These are phyloP conservation scores for Trichoderma asperellum DNA, from an alignment of 2,329 filamentous ascomycete species.

Conservation along the genomic window DNA sequence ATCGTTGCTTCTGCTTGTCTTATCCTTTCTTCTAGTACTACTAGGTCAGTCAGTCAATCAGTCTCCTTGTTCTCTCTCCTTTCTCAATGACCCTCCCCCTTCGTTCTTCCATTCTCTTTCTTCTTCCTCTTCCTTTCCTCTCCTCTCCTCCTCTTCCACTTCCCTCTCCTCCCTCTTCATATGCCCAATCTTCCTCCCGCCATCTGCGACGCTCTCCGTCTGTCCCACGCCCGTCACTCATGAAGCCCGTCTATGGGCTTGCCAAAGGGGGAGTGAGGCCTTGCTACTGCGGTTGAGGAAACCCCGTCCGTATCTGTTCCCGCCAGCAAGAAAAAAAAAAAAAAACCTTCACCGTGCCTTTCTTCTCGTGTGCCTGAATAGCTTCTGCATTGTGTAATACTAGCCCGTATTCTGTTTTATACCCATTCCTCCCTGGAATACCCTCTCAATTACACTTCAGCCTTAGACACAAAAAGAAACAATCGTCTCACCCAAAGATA, in stretches of 20 bases:
- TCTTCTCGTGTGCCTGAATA: constrained; percentile 24
- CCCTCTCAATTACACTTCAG: constrained; percentile 24
- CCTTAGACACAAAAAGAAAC: constrained; percentile 3
- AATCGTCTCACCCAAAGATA: constrained; percentile 18
- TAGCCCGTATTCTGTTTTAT: constrained; percentile 27
- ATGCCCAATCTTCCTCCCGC: constrained; percentile 29
- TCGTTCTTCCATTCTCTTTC: constrained; percentile 28
- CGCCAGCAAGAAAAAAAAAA: not conserved
- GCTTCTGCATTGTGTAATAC: constrained; percentile 33
- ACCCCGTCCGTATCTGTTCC: constrained; percentile 8
- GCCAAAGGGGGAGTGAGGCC: constrained; percentile 34
- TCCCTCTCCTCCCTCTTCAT: constrained; percentile 30
- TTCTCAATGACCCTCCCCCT: constrained; percentile 11
- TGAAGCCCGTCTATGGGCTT: constrained; percentile 38
- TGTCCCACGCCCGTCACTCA: constrained; percentile 33
- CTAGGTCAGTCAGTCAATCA: constrained; percentile 42
- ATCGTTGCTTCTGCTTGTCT: constrained; percentile 28
- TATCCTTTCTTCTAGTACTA: constrained; percentile 35
- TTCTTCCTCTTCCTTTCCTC: constrained; percentile 29
- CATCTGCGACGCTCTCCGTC: constrained; percentile 30
- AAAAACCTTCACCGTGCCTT: constrained; percentile 19
- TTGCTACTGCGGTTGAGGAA: constrained; percentile 32
- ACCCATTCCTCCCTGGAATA: constrained; percentile 15
- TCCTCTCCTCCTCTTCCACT: constrained; percentile 27
- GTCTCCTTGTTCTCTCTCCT: constrained; percentile 24